Evolutionary conservation across 306 rosid species (phyloP), one percentile per base, ranked within the genome.

Genomic region (Vigna angularis): DNA sequence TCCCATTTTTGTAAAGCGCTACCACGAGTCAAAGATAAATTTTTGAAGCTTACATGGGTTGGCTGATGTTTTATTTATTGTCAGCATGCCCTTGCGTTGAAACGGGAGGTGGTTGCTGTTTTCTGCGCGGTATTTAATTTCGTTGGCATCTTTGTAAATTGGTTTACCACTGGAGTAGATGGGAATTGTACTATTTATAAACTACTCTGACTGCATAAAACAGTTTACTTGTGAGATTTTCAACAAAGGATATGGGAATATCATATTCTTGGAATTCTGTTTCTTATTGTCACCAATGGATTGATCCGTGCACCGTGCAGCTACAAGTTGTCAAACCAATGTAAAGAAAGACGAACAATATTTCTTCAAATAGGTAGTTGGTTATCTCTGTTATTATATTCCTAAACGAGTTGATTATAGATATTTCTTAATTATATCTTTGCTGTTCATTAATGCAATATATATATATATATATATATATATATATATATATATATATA

Each of bases 1-100:
- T 81, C 81, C 85, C 38, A 53, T 68, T 85, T 88, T 88, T 78
- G 86, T 83, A 75, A 79, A 62, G 74, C 51, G 65, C 83, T 8
- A 79, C 52, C 53, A 56, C 58, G 72, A 58, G 82, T 89, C 49
- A 42, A 64, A 64, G 83, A 77, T 81, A 72, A 75, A 76, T 87
- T 79, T 86, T 86, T 66, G 18, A 73, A 56, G 28, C 50, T 40
- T 47, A 16, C 61, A 66, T 28, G 81, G 82, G 76, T 76, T 66
- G 45, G 82, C 52, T 81, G 74, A 44, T 72, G 89, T 85, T 59
- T 74, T 85, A 86, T 88, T 64, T 81, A 82, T 58, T 53, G 74
- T 85, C 82, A 73, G 84, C 67, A 66, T 59, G n/a, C 73, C 68
- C 81, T 47, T 63, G 40, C 66, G 48, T 55, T 66, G 73, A 59